Base-by-base conservation (phyloP, 768 basidiomycete genomes). In the Suillus brevipes region DNA sequence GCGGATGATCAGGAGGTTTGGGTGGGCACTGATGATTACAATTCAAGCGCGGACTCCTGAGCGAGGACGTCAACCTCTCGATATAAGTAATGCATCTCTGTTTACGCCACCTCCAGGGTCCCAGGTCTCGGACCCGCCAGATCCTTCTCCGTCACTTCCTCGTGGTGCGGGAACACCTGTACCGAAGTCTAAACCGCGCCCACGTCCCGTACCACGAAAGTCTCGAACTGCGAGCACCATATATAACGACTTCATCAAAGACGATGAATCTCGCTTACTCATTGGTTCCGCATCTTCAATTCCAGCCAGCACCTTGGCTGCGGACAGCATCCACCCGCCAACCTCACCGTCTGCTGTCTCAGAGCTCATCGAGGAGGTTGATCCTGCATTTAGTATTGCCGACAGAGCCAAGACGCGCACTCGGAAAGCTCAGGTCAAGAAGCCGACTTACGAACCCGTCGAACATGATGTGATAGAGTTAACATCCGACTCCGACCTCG, bases 1-100 rank as follows among this genome's bases (percentile, higher is more conserved):
- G 80, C 87, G 97, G 56, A 89, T 98, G 86, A 84, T 99, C 68
- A 82, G 97, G 67, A 85, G 95, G 67, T 97, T 97, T 72, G 90
- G 89, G 0, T 97, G 87, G 84, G 31, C 31, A 5, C 31, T 31
- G 31, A 2, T 75, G 23, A 62, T 67, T 55, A 47, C 66, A 14
- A 57, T 66, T 38, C 65, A 42, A 40, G 66, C 62, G 9, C 62
- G 43, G 31, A 74, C 72, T 6, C 67, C 71, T 53, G 62, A 61
- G 28, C 67, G 59, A 31, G 60, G 49, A 55, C 62, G n/a, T 8
- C 14, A 28, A 28, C 13, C 65, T 13, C 64, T 58, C 14, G 63
- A 64, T 16, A 25, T 57, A 34, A 64, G 61, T 13, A 59, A 62
- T 38, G 65, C 7, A 37, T 71, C 76, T 18, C 71, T 76, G 56